Base-by-base conservation (phyloP, 2,329 filamentous ascomycete genomes). In the Exophiala aquamarina region DNA sequence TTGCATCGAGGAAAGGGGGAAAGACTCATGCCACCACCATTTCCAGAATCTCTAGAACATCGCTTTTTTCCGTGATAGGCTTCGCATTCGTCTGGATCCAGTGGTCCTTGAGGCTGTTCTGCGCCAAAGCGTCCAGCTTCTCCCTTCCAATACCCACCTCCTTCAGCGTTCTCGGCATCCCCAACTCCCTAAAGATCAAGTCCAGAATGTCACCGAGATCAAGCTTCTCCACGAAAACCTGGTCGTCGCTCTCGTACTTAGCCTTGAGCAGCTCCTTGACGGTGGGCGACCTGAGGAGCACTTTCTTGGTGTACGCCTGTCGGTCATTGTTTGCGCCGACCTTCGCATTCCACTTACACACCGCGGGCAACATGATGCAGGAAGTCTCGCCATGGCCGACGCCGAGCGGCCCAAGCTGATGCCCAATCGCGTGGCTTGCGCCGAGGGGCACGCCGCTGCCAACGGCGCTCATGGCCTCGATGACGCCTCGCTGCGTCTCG, bases 361-460 rank as follows among this genome's bases (percentile, higher is more conserved):
- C 78, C 1, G 74, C 71, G 0, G 79, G 78, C 28, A 76, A 67
- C 45, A 79, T 66, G 36, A 77, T 73, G 58, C 74, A 83, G 55
- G 75, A 79, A 20, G 79, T 83, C 61, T 81, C 78, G 9, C 80
- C 80, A 57, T 84, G 79, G 0, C 76, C 74, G 2, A 83, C 79
- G 0, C 79, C 79, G 3, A 78, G 60, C 0, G 78, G 78, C 0
- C 76, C 75, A 0, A 79, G 66, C 61, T 71, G 74, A 57, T 78
- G 75, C 3, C 74, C 74, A 48, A 79, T 78, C 0, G 72, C 75
- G 54, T 79, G 74, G 52, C 73, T 74, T 3, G 70, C 72, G 1
- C 72, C 75, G 26, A 78, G 52, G n/a, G 72, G 63, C 17, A 70
- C 68, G 0, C 65, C 70, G 3, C 60, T 63, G 21, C 61, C 58